Conservation (phyloP, 2,329 filamentous ascomycete species). For the Cercospora brassicicola region DNA sequence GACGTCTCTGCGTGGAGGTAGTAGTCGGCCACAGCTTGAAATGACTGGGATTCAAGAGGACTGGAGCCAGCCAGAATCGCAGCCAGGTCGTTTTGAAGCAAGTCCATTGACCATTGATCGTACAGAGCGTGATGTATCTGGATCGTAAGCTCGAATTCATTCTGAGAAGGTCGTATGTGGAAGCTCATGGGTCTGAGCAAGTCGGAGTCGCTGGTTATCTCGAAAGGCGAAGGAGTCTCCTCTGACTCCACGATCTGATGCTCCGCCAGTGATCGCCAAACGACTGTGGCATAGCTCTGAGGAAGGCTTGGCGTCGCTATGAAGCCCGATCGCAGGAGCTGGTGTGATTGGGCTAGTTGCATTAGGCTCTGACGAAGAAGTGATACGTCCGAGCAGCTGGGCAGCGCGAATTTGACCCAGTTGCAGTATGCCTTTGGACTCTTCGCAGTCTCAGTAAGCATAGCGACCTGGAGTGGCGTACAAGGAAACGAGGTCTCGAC, state of each 20-base stretch:
- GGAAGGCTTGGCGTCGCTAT: constrained; percentile 47
- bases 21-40: constrained; percentile 58
- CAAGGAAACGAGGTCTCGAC: constrained; percentile 57
- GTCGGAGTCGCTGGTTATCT: constrained; percentile 34
- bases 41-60: constrained; percentile 55
- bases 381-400: constrained; percentile 25
- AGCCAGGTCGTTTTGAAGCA: constrained; percentile 69
- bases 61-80: constrained; percentile 46
- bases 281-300: constrained; percentile 60
- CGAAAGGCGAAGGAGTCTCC: constrained; percentile 24
- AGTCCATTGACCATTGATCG: constrained; percentile 84
- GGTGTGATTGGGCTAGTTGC: constrained; percentile 56
- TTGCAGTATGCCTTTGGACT: constrained; percentile 71
- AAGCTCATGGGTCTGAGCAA: constrained; percentile 62
- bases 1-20: constrained; percentile 36
- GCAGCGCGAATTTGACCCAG: constrained; percentile 66
- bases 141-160: constrained; percentile 45
- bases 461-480: constrained; percentile 72
- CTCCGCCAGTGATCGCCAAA: constrained; percentile 57
- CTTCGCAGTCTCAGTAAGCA: constrained; percentile 72
- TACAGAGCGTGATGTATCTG: constrained; percentile 81
- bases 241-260: constrained; percentile 35
- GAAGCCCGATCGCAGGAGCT: constrained; percentile 75
- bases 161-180: constrained; percentile 49
- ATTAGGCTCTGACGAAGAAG: constrained; percentile 48